Conservation (phyloP, 208 protist genomes). For the Polymyxa betae region DNA sequence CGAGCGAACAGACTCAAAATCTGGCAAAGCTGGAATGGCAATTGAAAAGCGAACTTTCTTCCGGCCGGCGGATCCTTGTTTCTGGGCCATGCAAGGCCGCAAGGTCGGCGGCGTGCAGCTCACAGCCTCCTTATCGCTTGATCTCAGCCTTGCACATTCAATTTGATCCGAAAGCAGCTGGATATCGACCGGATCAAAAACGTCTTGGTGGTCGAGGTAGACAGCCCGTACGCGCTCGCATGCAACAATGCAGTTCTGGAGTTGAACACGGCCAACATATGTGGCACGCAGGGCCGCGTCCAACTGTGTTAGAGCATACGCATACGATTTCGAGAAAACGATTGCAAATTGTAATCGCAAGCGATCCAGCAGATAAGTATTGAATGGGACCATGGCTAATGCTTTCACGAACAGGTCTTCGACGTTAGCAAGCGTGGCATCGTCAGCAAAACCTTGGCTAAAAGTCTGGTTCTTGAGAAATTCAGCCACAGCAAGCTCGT, state of each 20-base stretch:
- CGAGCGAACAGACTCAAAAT: no score
- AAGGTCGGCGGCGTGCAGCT: no score
- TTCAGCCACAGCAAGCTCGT: neutral
- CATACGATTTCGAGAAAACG: neutral
- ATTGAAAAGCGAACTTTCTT: no score
- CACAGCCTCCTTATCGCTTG: no score
- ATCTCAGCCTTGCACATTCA: no score
- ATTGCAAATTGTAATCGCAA: neutral
- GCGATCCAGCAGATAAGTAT: neutral
- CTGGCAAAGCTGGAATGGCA: no score
- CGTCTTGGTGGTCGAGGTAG: neutral
- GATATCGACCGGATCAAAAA: neutral
- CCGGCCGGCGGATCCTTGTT: no score
- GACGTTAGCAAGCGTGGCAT: neutral
- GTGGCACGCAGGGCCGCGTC: neutral
- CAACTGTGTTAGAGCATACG: neutral
- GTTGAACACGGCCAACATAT: neutral
- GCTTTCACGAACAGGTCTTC: neutral
- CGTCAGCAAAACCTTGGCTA: neutral
- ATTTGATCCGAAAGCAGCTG: neutral
- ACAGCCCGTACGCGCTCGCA: neutral
- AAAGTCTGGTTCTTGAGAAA: neutral
- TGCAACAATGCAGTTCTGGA: neutral
- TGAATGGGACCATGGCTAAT: neutral
- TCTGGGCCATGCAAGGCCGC: no score